Percentiles rank a stretch among this genome's conserved stretches.
Evolutionary conservation across 1,139 yeast species (phyloP).

Genomic region (Pichia sp.): DNA sequence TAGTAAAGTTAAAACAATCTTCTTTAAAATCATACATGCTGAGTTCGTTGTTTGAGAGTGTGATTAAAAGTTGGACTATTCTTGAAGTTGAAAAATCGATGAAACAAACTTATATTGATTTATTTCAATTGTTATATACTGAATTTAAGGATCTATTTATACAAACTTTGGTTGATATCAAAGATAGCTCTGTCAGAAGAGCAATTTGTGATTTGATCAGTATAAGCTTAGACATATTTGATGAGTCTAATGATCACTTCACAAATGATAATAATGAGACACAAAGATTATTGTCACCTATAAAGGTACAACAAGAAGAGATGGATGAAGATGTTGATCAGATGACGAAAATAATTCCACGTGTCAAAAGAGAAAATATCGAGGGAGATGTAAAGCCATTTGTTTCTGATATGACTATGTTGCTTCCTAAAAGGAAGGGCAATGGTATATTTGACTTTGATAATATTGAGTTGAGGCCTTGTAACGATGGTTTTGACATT

Average conservation of each 20-base stretch:
- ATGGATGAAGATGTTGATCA: slow-evolving; percentile 23
- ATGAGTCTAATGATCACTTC: slow-evolving; percentile 1
- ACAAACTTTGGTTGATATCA: slow-evolving; percentile 14
- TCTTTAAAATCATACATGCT: slow-evolving; percentile 17
- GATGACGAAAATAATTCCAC: slow-evolving; percentile 23
- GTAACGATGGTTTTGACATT: background rate
- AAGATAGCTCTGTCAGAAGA: slow-evolving; percentile 7
- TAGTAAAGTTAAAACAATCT: slow-evolving; percentile 10
- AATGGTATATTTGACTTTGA: slow-evolving; percentile 10
- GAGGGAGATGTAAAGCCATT: background rate
- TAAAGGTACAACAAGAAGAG: slow-evolving; percentile 11
- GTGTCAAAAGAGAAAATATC: background rate
- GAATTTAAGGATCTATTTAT: slow-evolving; percentile 14
- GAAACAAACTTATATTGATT: slow-evolving; percentile 1
- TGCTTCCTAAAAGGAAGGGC: slow-evolving; percentile 20
- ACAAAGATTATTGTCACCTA: slow-evolving; percentile 7
- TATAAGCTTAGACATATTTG: background rate
- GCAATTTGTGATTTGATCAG: slow-evolving; percentile 8
- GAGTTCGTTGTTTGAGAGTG: slow-evolving; percentile 19
- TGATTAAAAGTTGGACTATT: slow-evolving; percentile 16
- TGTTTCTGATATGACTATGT: slow-evolving; percentile 28
- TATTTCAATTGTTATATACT: slow-evolving; percentile 9
- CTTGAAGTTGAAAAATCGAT: slow-evolving; percentile 4
- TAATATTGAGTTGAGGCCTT: slow-evolving; percentile 12
- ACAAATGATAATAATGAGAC: background rate